Evolutionary conservation across 202 grass and related monocot species (phyloP), one percentile per base, ranked within the genome.

Genomic region (Setaria italica): DNA sequence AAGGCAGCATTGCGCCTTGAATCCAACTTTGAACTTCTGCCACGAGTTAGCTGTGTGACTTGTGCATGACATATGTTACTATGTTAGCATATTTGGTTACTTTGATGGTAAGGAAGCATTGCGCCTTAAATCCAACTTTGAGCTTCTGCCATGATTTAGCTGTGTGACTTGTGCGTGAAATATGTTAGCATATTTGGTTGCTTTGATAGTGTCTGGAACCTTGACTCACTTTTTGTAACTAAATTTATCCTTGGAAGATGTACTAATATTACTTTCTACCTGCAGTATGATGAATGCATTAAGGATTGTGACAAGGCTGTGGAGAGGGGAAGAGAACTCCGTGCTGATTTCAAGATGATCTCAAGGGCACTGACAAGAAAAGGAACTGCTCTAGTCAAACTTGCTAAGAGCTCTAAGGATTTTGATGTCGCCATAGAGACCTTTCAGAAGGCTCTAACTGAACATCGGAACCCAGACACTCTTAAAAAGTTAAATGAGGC

Each of bases 261-360:
- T 46, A 39, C 17, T 56, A 65, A 76, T 50, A 67, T 79, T 6
- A 21, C 2, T 73, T 72, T 58, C 14, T 81, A 17, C 47, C 73
- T 78, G 39, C 80, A 99, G 97, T 91, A 93, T 11, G 89, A 96
- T 84, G 97, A 99, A 78, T 99, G 97, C 74, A 97, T 97, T 83
- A 90, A 94, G 77, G 97, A 99, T 80, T 99, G 97, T n/a, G 92
- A 99, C 87, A 92, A 92, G 77, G 97, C 97, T 67, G 97, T 99
- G 59, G 97, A 99, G 85, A 92, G 87, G 78, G 97, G 94, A 78
- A 99, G 97, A 73, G 97, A 99, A 47, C 97, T 99, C 66, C 94
- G 85, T 48, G 86, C 94, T 88, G 97, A 99, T 90, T 99, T 90
- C 90, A 99, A 99, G 86, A 97, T 99, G 94, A 67, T 99, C 51